Base-by-base conservation (phyloP, 2,329 filamentous ascomycete species). In the Gaeumannomyces sp. region DNA sequence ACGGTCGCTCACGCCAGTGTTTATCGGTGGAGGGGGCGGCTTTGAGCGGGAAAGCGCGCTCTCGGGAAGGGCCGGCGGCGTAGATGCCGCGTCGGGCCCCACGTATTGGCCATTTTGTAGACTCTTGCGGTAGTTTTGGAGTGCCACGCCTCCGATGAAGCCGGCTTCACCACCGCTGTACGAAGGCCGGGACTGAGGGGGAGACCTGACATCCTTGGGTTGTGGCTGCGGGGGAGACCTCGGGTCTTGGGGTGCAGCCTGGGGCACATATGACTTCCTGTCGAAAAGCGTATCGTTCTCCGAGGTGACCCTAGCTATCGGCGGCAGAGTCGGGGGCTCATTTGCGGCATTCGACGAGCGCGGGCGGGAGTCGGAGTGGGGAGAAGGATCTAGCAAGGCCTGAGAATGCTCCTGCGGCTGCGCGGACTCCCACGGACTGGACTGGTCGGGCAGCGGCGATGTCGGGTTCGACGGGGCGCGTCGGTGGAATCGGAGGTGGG, bases 121-220 rank as follows among this genome's bases (percentile, higher is more conserved):
- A 22, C 77, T 78, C 59, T 79, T 77, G 27, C 79, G 79, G 60
- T 82, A 81, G 60, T 85, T 84, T 67, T 78, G 76, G 65, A 86
- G 72, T 4, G 83, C 82, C 16, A 84, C 73, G 3, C 84, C 84
- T 22, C 84, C 84, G 62, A 86, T 81, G 69, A 86, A 86, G 16
- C 80, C 77, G 1, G 78, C 77, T 29, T 77, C 65, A 45, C 35
- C 75, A 8, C 73, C 72, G 65, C 72, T 77, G 63, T 78, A 74
- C 4, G 73, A 72, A 4, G 74, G 73, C 38, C 71, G 72, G 35
- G 72, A 71, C 69, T 38, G 35, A 11, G 35, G 35, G 19, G 35
- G 35, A 38, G 35, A 19, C 35, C 16, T 38, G 14, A 5, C 14
- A 5, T 38, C 35, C 35, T 38, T 38, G 35, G 35, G 4, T 38